These are phyloP conservation scores for Peronospora destructor DNA, from an alignment of 352 stramenopile species.

Conservation along the genomic window DNA sequence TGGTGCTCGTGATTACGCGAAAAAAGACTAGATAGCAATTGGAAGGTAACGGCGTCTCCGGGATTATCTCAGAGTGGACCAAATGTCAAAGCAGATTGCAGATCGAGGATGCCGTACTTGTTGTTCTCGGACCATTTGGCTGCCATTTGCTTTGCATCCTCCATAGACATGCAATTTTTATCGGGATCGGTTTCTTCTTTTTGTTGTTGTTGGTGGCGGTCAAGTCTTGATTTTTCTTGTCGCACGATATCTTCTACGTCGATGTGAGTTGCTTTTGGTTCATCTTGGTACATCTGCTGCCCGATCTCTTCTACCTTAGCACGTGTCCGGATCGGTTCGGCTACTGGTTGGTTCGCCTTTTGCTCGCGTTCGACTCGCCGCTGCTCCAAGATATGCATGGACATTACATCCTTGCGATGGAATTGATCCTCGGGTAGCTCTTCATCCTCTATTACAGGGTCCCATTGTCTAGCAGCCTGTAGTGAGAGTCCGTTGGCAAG, in stretches of 20 bases:
- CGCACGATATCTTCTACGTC: slow-evolving; percentile 65
- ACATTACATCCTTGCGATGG: slow-evolving; percentile 80
- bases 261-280: slow-evolving; percentile 70
- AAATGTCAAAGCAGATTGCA: slow-evolving; percentile 62
- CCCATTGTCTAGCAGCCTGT: slow-evolving; percentile 28
- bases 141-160: slow-evolving; percentile 38
- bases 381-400: slow-evolving; percentile 81
- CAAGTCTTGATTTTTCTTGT: slow-evolving; percentile 37
- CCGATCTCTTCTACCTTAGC: slow-evolving; percentile 49
- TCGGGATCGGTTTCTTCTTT: slow-evolving; percentile 12
- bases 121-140: slow-evolving; percentile 47
- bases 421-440: slow-evolving; percentile 75
- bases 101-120: slow-evolving; percentile 24
- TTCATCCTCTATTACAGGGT: slow-evolving; percentile 67
- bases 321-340: slow-evolving; percentile 38
- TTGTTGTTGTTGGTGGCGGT: slow-evolving; percentile 23
- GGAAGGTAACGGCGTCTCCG: not conserved
- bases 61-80: slow-evolving; percentile 40
- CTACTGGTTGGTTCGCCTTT: slow-evolving; percentile 51
- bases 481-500: slow-evolving; percentile 20
- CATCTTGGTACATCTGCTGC: slow-evolving; percentile 70
- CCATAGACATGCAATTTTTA: slow-evolving; percentile 28
- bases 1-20: slow-evolving; percentile 89
- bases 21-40: slow-evolving; percentile 29
- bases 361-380: slow-evolving; percentile 47